Evolutionary conservation across 2,329 filamentous ascomycete species (phyloP), one percentile per base, ranked within the genome.

Genomic region (Cladosporium oxysporum): DNA sequence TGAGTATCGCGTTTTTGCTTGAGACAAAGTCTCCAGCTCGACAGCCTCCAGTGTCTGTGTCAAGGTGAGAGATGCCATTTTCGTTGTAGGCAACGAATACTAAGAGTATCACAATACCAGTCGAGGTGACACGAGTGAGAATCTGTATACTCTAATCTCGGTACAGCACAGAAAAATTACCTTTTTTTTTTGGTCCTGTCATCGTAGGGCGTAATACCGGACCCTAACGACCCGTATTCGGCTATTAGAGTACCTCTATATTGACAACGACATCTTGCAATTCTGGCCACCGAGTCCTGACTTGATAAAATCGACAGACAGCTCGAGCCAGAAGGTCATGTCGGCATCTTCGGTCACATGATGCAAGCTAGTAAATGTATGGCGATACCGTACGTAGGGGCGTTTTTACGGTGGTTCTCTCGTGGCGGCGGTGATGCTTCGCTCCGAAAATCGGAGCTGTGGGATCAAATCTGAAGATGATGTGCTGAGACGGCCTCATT

Each of bases 41-140:
- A 62, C 33, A 21, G 59, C 59, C 31, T 62, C 59, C 35, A 41
- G 28, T 18, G 59, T 52, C 18, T 53, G 28, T 33, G 59, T 62
- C 5, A 62, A 16, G 11, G 59, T 62, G 18, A 37, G 49, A 5
- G 59, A 35, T 16, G 58, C 26, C 59, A 62, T 62, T n/a, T 21
- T 47, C 41, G 21, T n/a, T 23, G 41, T 23, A 23, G 41, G n/a
- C 4, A 47, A 21, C n/a, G n/a, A 47, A 47, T 47, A 3, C 3
- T 52, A 5, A 21, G n/a, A 44, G 3, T 21, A 47, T 47, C 41
- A 47, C 41, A 5, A 47, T 47, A 21, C 41, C 41, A 47, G n/a
- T 21, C 41, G n/a, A 47, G 41, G n/a, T 47, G 41, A 47, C 41
- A 47, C 41, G 21, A 21, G n/a, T 21, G n/a, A 11, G 7, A 47